Evolutionary conservation across 345 rosid genomes (phyloP).

Genomic region (Carallia pectinifolia): DNA sequence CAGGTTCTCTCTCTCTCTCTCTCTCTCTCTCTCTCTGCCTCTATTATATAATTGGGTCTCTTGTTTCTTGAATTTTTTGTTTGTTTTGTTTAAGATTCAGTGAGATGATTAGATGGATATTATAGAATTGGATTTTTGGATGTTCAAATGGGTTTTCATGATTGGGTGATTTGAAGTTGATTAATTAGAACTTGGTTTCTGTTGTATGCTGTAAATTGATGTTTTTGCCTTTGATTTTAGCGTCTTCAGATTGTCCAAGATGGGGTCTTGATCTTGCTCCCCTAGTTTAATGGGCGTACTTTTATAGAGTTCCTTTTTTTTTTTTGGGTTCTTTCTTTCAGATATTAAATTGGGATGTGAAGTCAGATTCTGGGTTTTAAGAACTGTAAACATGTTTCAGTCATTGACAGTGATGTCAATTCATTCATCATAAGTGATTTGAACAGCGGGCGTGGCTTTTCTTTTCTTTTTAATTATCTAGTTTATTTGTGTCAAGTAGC

Average conservation of each 20-base stretch:
- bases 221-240: background rate
- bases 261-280: background rate
- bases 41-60: background rate
- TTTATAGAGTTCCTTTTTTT: background rate
- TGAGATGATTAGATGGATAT: background rate
- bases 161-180: background rate
- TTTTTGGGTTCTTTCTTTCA: background rate
- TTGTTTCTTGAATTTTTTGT: background rate
- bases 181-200: background rate
- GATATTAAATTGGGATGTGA: background rate
- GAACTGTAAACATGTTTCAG: no score
- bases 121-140: background rate
- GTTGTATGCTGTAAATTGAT: background rate
- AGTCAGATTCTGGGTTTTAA: background rate
- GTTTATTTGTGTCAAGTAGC: no score
- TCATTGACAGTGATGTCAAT: background rate
- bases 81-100: background rate
- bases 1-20: slow-evolving; percentile 33
- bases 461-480: background rate
- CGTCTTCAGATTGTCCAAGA: background rate
- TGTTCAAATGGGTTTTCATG: background rate
- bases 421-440: background rate
- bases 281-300: background rate
- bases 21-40: background rate
- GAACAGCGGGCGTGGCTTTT: no score